Evolutionary conservation across 768 basidiomycete genomes (phyloP).

Genomic region (Lactifluus rugatus): DNA sequence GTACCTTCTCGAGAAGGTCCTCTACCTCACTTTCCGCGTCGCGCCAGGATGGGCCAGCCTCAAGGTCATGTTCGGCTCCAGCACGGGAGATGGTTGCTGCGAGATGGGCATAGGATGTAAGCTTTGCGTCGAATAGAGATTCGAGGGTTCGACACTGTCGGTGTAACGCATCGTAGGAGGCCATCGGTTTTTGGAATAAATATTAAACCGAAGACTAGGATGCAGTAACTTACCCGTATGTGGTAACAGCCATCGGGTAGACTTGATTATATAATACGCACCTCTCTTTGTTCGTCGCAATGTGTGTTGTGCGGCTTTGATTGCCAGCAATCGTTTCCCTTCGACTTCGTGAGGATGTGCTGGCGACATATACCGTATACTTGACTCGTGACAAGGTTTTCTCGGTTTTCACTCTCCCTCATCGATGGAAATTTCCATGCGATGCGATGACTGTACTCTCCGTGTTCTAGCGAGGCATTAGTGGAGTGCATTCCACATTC

Average conservation of each 20-base stretch:
- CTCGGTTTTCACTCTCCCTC: not conserved
- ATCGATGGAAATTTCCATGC: slow-evolving; percentile 6
- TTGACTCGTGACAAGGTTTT: not conserved
- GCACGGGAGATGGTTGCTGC: slow-evolving; percentile 53
- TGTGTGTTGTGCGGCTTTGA: not conserved
- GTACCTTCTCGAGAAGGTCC: slow-evolving; percentile 76
- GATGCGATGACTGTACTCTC: not conserved
- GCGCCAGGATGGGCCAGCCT: slow-evolving; percentile 62
- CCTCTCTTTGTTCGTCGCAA: not conserved
- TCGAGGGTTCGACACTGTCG: slow-evolving; percentile 90
- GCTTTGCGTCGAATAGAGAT: slow-evolving; percentile 82
- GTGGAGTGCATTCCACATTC: not conserved
- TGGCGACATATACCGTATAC: not conserved
- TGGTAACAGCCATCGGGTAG: too few species aligned
- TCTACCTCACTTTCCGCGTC: slow-evolving; percentile 83
- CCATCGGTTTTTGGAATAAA: slow-evolving; percentile 34
- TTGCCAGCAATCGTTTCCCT: not conserved
- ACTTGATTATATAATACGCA: not conserved
- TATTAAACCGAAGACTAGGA: too few species aligned
- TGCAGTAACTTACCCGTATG: too few species aligned
- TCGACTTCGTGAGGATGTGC: not conserved
- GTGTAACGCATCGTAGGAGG: slow-evolving; percentile 81
- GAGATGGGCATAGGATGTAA: slow-evolving; percentile 83
- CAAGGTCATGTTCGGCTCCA: slow-evolving; percentile 40
- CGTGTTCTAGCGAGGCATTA: not conserved